Evolutionary conservation across 73 alveolate genomes (phyloP), one percentile per base, ranked within the genome.

Genomic region (Stentor coeruleus): DNA sequence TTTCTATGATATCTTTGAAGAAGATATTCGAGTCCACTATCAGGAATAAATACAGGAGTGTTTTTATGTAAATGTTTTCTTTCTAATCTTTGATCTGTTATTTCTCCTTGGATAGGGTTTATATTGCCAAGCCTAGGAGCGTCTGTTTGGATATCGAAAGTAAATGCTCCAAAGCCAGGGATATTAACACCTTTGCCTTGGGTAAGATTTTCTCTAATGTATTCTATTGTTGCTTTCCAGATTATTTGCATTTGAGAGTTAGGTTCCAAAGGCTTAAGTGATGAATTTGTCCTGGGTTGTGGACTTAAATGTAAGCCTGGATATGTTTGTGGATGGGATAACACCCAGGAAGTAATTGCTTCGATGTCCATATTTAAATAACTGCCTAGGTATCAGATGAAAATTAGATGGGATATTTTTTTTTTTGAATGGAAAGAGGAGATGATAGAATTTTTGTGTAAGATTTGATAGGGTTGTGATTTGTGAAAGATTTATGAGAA

Each of bases 221-320:
- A 93, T 74, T 88, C 92, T 75, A 87, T 81, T 74, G 92, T 74
- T 37, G 97, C 94, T 42, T 91, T 85, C 96, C 96, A 91, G 83
- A 93, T 89, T 66, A 93, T 91, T 88, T 91, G 81, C 89, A 87
- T 85, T 88, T 87, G 59, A 49, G 95, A 83, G 77, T 91, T 85
- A 0, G 98, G 97, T 59, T 93, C 96, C 38, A 93, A 84, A 0
- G 98, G 98, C 86, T 93, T 90, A 84, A 85, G 74, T 1, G 95
- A 91, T 2, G 89, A 79, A 28, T 88, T 76, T 3, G 96, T 88
- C 83, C 98, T 91, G 39, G 90, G 91, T 30, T 89, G 81, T 1
- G 96, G 92, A 36, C 73, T 74, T n/a, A 75, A 58, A 75, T 93
- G 98, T 39, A 81, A 72, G 77, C 98, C 98, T 82, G 98, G 98